Percentiles rank a stretch among this genome's conserved stretches.
phyloP scores from a whole-genome alignment of 2,329 filamentous ascomycete genomes.

The Aspergillus caelatus region DNA sequence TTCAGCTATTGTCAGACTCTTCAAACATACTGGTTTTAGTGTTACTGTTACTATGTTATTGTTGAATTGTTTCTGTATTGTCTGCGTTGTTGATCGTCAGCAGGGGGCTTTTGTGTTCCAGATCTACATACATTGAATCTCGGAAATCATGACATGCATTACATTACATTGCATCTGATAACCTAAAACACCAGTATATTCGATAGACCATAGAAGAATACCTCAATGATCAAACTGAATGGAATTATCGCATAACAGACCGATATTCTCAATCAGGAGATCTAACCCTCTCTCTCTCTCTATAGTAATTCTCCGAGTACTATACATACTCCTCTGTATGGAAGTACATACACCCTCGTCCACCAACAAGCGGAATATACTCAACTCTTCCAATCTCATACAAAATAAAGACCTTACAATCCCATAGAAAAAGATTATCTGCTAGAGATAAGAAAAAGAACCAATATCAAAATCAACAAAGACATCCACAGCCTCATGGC shows the following conservation, averaged over 20 bases:
- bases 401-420: neutral
- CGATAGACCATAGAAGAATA: neutral
- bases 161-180: neutral
- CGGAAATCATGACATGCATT: neutral
- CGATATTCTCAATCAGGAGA: neutral
- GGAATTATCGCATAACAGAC: too few relatives aligned
- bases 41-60: neutral
- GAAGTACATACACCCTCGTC: neutral
- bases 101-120: neutral
- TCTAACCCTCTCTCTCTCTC: neutral
- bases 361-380: neutral
- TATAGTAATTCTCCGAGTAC: neutral
- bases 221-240: neutral
- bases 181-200: neutral
- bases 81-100: neutral
- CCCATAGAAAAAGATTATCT: rapidly evolving
- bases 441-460: neutral
- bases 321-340: neutral
- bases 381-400: neutral
- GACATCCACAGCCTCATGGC: conserved; percentile 17
- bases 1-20: neutral
- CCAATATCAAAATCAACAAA: neutral
- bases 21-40: neutral
- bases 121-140: neutral
- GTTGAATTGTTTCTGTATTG: neutral